Base-by-base conservation (phyloP, 495 filamentous ascomycete genomes). In the Choiromyces venosus region DNA sequence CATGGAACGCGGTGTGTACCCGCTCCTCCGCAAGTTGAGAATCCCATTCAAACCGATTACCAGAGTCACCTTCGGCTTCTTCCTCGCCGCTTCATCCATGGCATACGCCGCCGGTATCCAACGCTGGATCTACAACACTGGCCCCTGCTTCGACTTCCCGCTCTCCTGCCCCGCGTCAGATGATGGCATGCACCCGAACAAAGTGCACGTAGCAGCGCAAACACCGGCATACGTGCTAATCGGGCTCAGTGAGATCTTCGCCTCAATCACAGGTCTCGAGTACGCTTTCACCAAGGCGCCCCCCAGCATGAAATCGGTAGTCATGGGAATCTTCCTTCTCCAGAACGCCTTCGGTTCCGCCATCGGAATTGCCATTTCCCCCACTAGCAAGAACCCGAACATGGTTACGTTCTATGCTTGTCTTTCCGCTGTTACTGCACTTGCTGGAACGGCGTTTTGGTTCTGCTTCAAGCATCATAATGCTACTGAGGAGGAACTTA, bases 401-500 rank as follows among this genome's bases (percentile, higher is more conserved):
- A 81, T 89, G 42, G 84, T 86, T 0, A 87, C 84, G 83, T 86
- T 87, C 76, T 89, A 88, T 74, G 83, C 83, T 68, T 86, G 81
- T 64, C 83, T 80, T 6, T 83, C 86, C 16, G 86, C 85, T 33
- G 82, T 82, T n/a, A 86, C 86, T 37, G 83, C 79, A 46, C 61
- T 86, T 69, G 73, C 84, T 16, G 85, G 84, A 19, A 68, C 83
- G 37, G 38, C 84, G 37, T 87, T 87, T 71, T 87, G 83, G 79
- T 83, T 87, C 68, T 83, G 80, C 44, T 87, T 87, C 80, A 83
- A 83, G 37, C 81, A 83, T 37, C 83, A 85, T 56, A 79, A 82
- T 70, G 80, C 83, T 56, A 83, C 80, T 37, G 85, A 86, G 46
- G 82, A 82, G 68, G 82, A 84, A 72, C 77, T 76, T 65, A 82